Base-by-base conservation (phyloP, 257 asterid genomes). In the Hygrophila difformis region DNA sequence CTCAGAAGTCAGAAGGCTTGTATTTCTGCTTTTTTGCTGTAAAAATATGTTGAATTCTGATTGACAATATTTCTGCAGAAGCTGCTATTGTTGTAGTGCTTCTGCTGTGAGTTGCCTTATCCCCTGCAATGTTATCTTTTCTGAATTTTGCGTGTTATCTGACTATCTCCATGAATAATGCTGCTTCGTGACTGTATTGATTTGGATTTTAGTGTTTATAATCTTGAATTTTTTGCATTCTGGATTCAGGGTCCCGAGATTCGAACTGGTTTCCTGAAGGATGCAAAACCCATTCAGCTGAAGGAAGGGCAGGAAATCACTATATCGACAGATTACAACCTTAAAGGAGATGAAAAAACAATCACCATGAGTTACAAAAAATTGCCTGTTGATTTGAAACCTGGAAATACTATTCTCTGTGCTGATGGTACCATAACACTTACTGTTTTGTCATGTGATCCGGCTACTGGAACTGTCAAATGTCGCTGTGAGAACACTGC, bases 311-410 rank as follows among this genome's bases (percentile, higher is more conserved):
- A 39, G 18, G 95, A 84, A 56, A 73, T 84, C 51, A 70, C 68
- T 5, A 54, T 84, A 35, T 53, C 87, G 15, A 84, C 95, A 15
- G 95, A 84, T 67, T 84, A 84, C 75, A 62, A 29, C 75, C 69
- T 84, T 59, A 81, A 81, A 60, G 95, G 95, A 58, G 84, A 78
- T 9, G 73, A 65, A 47, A 31, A 63, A 35, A 73, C 26, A 44
- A 78, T 84, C 65, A 62, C 84, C 1, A 84, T 84, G 95, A 84
- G 95, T 67, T 84, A 84, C 72, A 67, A 78, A 51, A 84, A 84
- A 44, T 52, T 84, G 60, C 73, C 83, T 1, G 59, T 64, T 22
- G 93, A 81, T 69, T 73, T 81, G 76, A 81, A 75, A 54, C 89
- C 93, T 0, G 87, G 89, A 31, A 81, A 74, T 56, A 63, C 64